phyloP scores from a whole-genome alignment of 176 grass and related monocot species.

The Oryza australiensis region DNA sequence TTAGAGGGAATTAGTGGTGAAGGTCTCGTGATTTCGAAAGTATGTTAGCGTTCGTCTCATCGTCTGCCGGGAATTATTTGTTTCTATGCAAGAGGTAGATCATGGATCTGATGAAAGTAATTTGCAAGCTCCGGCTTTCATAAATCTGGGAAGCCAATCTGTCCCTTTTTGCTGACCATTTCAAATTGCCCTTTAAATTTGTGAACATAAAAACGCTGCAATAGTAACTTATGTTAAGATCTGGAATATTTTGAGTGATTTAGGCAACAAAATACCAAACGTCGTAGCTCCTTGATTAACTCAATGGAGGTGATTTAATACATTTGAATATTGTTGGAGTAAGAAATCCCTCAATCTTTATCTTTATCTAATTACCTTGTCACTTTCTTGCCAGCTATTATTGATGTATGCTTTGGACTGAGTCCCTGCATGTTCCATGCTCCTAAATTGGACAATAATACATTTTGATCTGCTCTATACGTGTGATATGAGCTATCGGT shows the following conservation, averaged over 20 bases:
- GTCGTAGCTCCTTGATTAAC: neutral
- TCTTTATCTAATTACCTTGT: slow-evolving; percentile 34
- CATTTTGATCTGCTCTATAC: neutral
- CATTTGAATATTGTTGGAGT: slow-evolving; percentile 5
- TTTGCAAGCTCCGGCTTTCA: neutral
- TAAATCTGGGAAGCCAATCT: neutral
- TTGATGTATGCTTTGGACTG: slow-evolving; percentile 20
- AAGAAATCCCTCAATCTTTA: slow-evolving; percentile 4
- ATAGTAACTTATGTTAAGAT: neutral
- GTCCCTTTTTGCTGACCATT: neutral
- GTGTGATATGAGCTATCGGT: slow-evolving; percentile 14
- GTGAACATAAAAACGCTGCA: neutral
- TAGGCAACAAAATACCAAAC: slow-evolving; percentile 13
- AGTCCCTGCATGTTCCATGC: slow-evolving; percentile 25
- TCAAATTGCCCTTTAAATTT: slow-evolving; percentile 17
- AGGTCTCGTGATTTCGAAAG: slow-evolving; percentile 8
- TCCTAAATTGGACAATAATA: slow-evolving; percentile 29
- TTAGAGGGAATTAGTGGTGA: neutral
- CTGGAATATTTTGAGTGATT: neutral
- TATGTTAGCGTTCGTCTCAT: neutral
- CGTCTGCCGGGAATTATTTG: neutral
- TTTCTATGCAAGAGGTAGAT: neutral
- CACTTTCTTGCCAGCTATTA: slow-evolving; percentile 40
- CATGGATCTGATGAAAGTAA: slow-evolving; percentile 35
- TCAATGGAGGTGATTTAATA: neutral